These are phyloP conservation scores for Urostyla sp. DNA, from an alignment of 73 alveolate species.

Conservation along the genomic window DNA sequence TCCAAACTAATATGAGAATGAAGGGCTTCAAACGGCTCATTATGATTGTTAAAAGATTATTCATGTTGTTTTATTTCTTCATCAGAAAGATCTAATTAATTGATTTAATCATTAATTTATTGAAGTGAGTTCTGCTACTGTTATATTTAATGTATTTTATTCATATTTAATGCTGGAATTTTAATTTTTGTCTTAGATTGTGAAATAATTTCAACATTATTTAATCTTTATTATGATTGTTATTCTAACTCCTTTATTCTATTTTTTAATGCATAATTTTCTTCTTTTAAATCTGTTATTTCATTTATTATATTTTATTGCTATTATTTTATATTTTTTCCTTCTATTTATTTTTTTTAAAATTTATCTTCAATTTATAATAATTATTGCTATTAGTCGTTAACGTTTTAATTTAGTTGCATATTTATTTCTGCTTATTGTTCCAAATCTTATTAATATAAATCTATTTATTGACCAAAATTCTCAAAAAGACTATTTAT, in stretches of 20 bases:
- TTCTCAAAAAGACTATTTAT: not conserved
- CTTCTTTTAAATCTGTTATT: too few relatives aligned
- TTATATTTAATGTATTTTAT: too few relatives aligned
- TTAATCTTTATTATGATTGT: not conserved
- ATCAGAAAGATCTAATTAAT: too few relatives aligned
- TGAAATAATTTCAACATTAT: not conserved
- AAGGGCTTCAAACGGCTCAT: not conserved
- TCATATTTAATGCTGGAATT: not conserved
- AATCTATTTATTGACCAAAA: not conserved
- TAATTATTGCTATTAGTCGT: not conserved
- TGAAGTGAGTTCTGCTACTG: too few relatives aligned
- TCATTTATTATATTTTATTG: too few relatives aligned
- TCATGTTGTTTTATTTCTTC: not conserved
- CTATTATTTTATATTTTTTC: too few relatives aligned
- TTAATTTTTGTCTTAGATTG: not conserved
- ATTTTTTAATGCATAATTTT: too few relatives aligned
- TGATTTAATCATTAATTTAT: too few relatives aligned
- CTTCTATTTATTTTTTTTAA: too few relatives aligned
- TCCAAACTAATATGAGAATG: not conserved
- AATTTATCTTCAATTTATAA: too few relatives aligned
- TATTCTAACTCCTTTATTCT: not conserved
- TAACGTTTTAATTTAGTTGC: not conserved
- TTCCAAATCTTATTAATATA: too few relatives aligned
- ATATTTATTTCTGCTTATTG: conserved; percentile 23
- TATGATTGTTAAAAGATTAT: not conserved